Evolutionary conservation across 352 stramenopile genomes (phyloP).

Genomic region (Aphanomyces astaci): DNA sequence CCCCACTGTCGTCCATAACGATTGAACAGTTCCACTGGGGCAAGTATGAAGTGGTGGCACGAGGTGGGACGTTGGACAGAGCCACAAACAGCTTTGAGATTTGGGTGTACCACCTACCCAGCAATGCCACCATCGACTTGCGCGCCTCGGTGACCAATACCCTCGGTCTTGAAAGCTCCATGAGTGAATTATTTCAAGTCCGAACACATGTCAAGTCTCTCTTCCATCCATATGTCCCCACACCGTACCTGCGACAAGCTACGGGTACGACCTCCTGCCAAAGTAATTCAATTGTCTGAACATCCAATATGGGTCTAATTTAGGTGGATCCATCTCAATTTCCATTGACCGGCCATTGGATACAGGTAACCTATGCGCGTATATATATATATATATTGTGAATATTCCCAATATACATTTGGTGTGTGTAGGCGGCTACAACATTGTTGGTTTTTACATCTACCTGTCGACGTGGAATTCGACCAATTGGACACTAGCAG

Average conservation of each 20-base stretch:
- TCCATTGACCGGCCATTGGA: not conserved
- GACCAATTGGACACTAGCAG: not conserved
- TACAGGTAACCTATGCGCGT: not conserved
- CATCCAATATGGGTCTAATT: too few relatives aligned
- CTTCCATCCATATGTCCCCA: not conserved
- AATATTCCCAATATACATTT: not conserved
- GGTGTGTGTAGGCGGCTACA: not conserved
- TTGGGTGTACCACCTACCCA: not conserved
- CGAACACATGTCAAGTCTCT: not conserved
- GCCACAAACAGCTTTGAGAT: not conserved
- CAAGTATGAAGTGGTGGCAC: not conserved
- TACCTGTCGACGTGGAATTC: not conserved
- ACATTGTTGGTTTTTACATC: not conserved
- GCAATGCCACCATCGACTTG: not conserved
- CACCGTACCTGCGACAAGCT: not conserved
- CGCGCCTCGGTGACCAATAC: not conserved
- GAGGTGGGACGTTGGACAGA: not conserved
- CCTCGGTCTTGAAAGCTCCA: not conserved
- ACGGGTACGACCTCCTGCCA: too few relatives aligned
- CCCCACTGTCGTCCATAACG: not conserved
- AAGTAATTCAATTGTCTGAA: too few relatives aligned
- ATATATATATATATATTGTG: too few relatives aligned
- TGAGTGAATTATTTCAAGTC: not conserved
- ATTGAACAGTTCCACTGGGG: not conserved
- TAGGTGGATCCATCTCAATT: not conserved